Percentiles rank a stretch among this genome's conserved stretches.
These are phyloP conservation scores for Sclerotiophoma versabilis DNA, from an alignment of 2,329 filamentous ascomycete species.

Conservation along the genomic window DNA sequence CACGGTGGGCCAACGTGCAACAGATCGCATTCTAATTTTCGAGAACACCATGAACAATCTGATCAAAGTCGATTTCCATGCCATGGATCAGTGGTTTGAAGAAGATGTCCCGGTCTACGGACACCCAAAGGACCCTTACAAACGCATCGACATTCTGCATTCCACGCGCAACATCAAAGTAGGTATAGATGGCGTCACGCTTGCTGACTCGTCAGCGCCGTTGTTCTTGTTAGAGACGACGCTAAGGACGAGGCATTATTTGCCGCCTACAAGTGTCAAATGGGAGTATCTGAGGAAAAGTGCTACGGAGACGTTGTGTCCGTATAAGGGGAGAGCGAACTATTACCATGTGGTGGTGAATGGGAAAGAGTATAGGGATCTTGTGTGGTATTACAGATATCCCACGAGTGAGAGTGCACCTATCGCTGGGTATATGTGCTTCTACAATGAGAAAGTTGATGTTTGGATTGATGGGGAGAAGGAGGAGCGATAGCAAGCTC, in stretches of 20 bases:
- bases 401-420: conserved; percentile 64
- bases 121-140: conserved; percentile 73
- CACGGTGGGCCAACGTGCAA: conserved; percentile 25
- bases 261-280: conserved; percentile 62
- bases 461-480: conserved; percentile 64
- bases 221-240: conserved; percentile 68
- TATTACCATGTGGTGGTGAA: conserved; percentile 65
- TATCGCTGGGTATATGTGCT: conserved; percentile 66
- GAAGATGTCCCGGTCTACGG: conserved; percentile 66
- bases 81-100: conserved; percentile 60
- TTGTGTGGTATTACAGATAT: conserved; percentile 69
- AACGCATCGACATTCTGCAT: conserved; percentile 67
- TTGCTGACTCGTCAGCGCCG: conserved; percentile 54
- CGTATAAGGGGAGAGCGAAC: conserved; percentile 71
- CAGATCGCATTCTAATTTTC: conserved; percentile 39
- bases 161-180: conserved; percentile 63
- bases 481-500: conserved; percentile 25
- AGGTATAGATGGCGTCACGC: conserved; percentile 53
- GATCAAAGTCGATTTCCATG: conserved; percentile 42
- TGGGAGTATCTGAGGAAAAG: conserved; percentile 58
- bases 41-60: conserved; percentile 33
- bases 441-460: conserved; percentile 74
- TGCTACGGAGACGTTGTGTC: conserved; percentile 64
- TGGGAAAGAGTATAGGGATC: conserved; percentile 55
- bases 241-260: conserved; percentile 66